These are phyloP conservation scores for Tagetes patula DNA, from an alignment of 129 eudicot species.

Conservation along the genomic window DNA sequence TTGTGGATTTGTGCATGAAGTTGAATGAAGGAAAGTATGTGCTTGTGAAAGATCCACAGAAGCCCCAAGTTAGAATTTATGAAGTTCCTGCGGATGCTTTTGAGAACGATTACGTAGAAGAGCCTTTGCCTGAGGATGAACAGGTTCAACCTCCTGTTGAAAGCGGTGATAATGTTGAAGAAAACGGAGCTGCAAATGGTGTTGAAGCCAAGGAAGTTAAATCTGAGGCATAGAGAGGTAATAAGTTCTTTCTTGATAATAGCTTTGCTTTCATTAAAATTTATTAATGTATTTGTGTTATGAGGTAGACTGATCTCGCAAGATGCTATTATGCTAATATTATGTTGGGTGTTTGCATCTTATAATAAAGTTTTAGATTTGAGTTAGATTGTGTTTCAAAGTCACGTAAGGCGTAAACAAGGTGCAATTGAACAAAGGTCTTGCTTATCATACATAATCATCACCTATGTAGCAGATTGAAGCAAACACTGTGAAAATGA, in stretches of 20 bases:
- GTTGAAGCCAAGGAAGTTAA: constrained; percentile 51
- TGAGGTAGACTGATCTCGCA: background rate
- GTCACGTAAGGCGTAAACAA: background rate
- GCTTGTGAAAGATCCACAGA: constrained; percentile 73
- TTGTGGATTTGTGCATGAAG: constrained; percentile 92
- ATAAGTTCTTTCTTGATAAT: background rate
- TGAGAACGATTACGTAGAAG: constrained; percentile 72
- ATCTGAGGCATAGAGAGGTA: constrained; percentile 47
- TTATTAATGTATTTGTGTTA: background rate
- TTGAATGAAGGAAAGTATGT: constrained; percentile 82
- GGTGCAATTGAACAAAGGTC: background rate
- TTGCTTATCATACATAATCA: background rate
- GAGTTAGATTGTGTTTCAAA: background rate
- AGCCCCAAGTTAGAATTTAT: constrained; percentile 82
- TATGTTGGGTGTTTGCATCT: background rate
- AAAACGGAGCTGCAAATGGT: constrained; percentile 42
- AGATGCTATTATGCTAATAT: background rate
- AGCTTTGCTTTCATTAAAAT: background rate
- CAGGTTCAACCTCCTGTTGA: constrained; percentile 85
- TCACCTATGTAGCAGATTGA: background rate
- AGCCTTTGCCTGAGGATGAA: constrained; percentile 81
- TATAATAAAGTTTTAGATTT: background rate
- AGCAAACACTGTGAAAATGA: background rate
- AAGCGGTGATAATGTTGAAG: constrained; percentile 46
- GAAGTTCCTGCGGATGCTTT: constrained; percentile 93